Evolutionary conservation across 495 filamentous ascomycete genomes (phyloP).

Genomic region (Thermochaetoides thermophila): DNA sequence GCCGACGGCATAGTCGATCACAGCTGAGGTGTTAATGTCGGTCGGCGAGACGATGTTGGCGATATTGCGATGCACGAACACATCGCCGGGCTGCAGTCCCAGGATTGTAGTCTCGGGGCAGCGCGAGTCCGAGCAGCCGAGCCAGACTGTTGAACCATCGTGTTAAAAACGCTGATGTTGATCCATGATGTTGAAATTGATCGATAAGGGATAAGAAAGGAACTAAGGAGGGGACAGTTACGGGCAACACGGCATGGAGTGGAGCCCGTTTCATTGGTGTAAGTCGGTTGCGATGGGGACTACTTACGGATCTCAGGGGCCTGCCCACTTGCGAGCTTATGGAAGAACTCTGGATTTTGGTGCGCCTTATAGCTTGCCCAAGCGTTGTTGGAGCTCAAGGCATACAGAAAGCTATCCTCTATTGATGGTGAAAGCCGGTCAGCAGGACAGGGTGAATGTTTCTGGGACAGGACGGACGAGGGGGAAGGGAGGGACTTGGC

Average conservation of each 20-base stretch:
- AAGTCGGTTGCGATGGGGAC: too few species aligned
- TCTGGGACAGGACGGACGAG: too few species aligned
- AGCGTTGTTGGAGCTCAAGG: conserved; percentile 51
- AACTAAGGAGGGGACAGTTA: neutral
- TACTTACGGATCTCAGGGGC: conserved; percentile 51
- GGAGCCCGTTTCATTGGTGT: too few species aligned
- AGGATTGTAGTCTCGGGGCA: conserved; percentile 78
- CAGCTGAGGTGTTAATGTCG: conserved; percentile 60
- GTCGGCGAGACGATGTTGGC: conserved; percentile 70
- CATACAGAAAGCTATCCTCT: conserved; percentile 38
- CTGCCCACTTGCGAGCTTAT: conserved; percentile 52
- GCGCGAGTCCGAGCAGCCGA: conserved; percentile 84
- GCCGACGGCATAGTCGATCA: conserved; percentile 72
- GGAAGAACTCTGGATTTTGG: conserved; percentile 59
- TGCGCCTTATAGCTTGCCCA: conserved; percentile 53
- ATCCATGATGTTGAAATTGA: too few species aligned
- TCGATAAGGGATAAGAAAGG: neutral
- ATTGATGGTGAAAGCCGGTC: conserved; percentile 3
- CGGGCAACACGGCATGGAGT: neutral
- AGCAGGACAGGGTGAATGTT: too few species aligned
- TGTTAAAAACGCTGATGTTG: neutral
- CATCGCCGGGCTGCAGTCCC: conserved; percentile 67
- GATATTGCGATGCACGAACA: conserved; percentile 92
- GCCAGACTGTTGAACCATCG: conserved; percentile 43
- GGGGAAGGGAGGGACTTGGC: too few species aligned